Evolutionary conservation across 1,284 basidiomycete genomes (phyloP), one percentile per base, ranked within the genome.

Genomic region (Rhodotorula glutinis): DNA sequence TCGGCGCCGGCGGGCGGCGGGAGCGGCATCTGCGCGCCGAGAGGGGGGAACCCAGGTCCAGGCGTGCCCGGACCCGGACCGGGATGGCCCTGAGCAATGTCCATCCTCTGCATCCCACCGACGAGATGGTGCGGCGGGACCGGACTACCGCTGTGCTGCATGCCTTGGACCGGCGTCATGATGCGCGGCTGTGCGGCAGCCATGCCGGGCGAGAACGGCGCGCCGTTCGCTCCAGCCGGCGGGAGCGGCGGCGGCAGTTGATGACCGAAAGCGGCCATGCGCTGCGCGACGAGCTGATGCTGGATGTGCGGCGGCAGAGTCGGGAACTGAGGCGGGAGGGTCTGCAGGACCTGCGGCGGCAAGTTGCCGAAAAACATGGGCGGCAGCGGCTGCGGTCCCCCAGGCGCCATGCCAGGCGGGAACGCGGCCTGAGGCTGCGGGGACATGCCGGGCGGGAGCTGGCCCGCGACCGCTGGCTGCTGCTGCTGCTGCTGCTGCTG

Each of bases 161-260:
- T 25, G 16, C 63, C 30, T 46, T 61, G 7, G 46, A 57, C 33
- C 40, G 43, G 29, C 49, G 55, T 21, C 11, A 47, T 21, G 57
- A 55, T 53, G 8, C 43, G 52, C n/a, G 59, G 61, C 29, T 55
- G 40, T 52, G 59, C 57, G 63, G 41, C 38, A 33, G 21, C 41
- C 51, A 41, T 27, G 60, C 33, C 9, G 38, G 30, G 46, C 38
- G 44, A 23, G 38, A 53, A 44, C 43, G 43, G 43, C 7, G 14
- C 17, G 5, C 43, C 43, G 43, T 44, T 44, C 43, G 43, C 43
- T 16, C 44, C 33, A 52, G 25, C 7, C 17, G 14, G 29, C 30
- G 40, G 40, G 57, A 4, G n/a, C n/a, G 44, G 25, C 47, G 63
- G 53, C 76, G 78, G 40, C 71, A 77, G 65, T 72, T 74, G 56